A percentile compares a stretch with the other conserved stretches of the same genome.
These are phyloP conservation scores for Nothophaeocryptopus gaeumannii DNA, from an alignment of 2,329 filamentous ascomycete genomes.

Conservation along the genomic window DNA sequence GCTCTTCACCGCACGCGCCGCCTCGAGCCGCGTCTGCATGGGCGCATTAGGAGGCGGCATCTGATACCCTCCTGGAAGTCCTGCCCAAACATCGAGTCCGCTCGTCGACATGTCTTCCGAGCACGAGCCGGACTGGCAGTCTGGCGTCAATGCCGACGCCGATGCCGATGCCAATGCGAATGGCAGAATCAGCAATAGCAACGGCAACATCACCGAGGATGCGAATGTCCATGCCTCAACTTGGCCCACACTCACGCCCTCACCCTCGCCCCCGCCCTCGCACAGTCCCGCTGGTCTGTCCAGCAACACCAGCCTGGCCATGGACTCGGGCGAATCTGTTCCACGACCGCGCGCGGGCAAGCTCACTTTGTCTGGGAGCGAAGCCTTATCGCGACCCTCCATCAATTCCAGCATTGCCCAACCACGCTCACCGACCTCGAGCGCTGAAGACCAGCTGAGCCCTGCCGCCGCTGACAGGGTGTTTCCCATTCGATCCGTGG, in stretches of 20 bases:
- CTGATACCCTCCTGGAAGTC: no score
- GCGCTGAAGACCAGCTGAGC: slow-evolving; percentile 35
- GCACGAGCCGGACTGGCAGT: background rate
- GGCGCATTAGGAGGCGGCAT: no score
- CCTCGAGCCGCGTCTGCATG: no score
- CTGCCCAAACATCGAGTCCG: background rate
- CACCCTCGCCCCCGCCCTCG: no score
- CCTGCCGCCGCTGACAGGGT: slow-evolving; percentile 58
- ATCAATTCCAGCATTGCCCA: background rate
- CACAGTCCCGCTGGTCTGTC: no score
- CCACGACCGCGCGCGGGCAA: slow-evolving; percentile 10
- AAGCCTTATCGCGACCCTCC: slow-evolving; percentile 4
- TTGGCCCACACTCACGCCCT: no score
- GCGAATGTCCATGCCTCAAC: no score
- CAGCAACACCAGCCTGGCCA: background rate
- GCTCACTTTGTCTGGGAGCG: slow-evolving; percentile 8
- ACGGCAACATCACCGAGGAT: no score
- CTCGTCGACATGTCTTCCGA: slow-evolving; percentile 1
- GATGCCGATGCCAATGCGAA: no score
- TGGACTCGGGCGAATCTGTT: slow-evolving; percentile 1
- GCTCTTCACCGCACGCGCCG: no score
- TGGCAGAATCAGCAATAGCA: no score
- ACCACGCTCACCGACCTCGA: slow-evolving; percentile 6
- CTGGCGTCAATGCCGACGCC: no score
- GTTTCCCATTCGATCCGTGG: slow-evolving; percentile 77